Base-by-base conservation (phyloP, 768 basidiomycete genomes). In the Cystofilobasidium ferigula region DNA sequence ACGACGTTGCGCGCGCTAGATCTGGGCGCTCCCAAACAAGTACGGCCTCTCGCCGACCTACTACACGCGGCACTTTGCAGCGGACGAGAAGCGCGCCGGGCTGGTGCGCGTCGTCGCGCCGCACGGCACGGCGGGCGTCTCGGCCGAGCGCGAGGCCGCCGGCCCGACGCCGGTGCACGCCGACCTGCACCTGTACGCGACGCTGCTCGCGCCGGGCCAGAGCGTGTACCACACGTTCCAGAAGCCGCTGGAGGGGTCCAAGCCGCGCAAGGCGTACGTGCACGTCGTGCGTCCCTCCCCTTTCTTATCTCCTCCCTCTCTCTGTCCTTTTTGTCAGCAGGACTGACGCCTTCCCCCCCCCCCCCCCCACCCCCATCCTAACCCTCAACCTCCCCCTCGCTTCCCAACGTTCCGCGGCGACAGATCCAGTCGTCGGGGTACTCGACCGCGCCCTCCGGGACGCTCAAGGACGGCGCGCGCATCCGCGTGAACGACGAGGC, bases 11-110 rank as follows among this genome's bases (percentile, higher is more conserved):
- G 6, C 60, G 6, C 60, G 32, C 14, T 38, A 87, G 70, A 86
- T 87, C 64, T 87, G 86, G 86, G 81, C 81, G 1, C 36, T 78
- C 8, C 86, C 86, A 20, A 76, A 76, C 69, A 72, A 74, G 26
- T 22, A 71, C 9, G 72, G 78, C 7, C 83, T 92, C 28, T 71
- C 73, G 24, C 93, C 93, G 0, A 82, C 84, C 60, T 97, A 97
- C 76, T 97, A 82, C 77, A 95, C 88, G 4, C 84, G 90, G 18
- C 82, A 89, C 73, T 93, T 92, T 76, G 78, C 82, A 10, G 90
- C 95, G 71, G 85, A 79, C 14, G 84, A 88, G 72, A 97, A 97
- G 79, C 79, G 76, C 68, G 83, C 91, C 74, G 81, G 80, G 53
- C 83, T 88, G 78, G 84, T 78, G 5, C 78, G 79, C 32, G 78